Evolutionary conservation across 371 early-diverging fungal species (phyloP).

Genomic region (Rhizopus delemar): DNA sequence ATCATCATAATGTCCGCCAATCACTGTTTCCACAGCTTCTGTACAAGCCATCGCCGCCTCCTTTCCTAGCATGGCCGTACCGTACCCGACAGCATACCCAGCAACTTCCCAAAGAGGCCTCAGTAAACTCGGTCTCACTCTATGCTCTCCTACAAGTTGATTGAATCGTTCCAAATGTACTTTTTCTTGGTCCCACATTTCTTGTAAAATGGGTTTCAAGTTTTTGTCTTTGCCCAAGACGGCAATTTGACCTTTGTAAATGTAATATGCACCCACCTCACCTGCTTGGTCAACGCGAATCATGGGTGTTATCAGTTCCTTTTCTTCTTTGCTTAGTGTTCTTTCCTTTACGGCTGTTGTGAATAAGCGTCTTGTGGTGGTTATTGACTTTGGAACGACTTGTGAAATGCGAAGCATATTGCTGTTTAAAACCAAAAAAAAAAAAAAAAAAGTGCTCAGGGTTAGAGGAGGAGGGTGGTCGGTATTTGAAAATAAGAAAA

Average conservation of each 20-base stretch:
- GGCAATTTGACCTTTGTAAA: constrained; percentile 92
- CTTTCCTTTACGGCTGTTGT: constrained; percentile 6
- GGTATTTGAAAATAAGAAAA: neutral
- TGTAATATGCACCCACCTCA: constrained; percentile 93
- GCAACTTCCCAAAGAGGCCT: constrained; percentile 87
- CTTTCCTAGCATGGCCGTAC: constrained; percentile 88
- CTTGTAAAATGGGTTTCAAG: constrained; percentile 73
- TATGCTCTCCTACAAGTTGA: constrained; percentile 67
- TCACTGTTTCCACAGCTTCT: constrained; percentile 96
- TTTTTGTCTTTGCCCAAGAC: constrained; percentile 77
- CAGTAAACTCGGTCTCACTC: constrained; percentile 85
- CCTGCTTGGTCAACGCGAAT: constrained; percentile 96
- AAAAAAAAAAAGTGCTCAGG: neutral
- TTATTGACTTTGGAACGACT: neutral
- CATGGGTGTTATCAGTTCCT: constrained; percentile 58
- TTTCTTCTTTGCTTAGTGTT: constrained; percentile 32
- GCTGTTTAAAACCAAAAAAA: too few relatives aligned
- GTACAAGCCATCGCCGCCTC: constrained; percentile 98
- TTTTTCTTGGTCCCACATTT: constrained; percentile 97
- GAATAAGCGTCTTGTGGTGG: neutral
- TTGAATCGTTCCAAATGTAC: constrained; percentile 81
- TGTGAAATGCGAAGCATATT: constrained; percentile 5
- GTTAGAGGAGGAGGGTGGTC: neutral
- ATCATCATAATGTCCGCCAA: constrained; percentile 96
- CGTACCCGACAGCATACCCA: constrained; percentile 86